Base-by-base conservation (phyloP, 2,329 filamentous ascomycete genomes). In the Diaporthe helianthi region DNA sequence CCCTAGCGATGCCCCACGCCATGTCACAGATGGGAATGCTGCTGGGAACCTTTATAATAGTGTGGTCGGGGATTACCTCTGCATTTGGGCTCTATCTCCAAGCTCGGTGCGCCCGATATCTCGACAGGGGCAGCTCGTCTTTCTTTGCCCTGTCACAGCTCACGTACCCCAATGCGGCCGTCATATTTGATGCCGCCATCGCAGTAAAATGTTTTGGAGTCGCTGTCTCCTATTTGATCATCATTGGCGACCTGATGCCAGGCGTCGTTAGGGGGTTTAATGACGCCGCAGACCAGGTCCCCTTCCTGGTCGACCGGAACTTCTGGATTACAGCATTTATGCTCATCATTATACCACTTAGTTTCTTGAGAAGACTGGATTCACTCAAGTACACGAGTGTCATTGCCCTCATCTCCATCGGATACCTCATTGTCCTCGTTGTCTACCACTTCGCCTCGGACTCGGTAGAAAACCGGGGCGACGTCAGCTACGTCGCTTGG, bases 251-350 rank as follows among this genome's bases (percentile, higher is more conserved):
- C 79, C 83, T 99, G 72, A 99, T 99, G 96, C 96, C 96, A 0
- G 95, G 94, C 47, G 96, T 99, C 12, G 90, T 96, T 29, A 83
- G 89, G 71, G 96, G 94, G 5, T 95, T 99, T 79, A 88, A 89
- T 71, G 85, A 87, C 58, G 82, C 84, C 61, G 87, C 87, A 24
- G 87, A 85, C 22, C 85, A 87, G 2, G 82, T 91, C 53, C 86
- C 89, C 1, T 98, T 95, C 76, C 82, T 98, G 72, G 86, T 95
- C 52, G 94, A 98, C 77, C 89, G 96, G 63, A 92, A 96, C 78
- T 99, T 99, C 79, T 99, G 96, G 96, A 92, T 99, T 71, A 98
- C 96, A 1, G 94, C 90, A 1, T 99, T 99, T 78, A 97, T 99
- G 94, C 87, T 98, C 72, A 87, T 97, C 72, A 93, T 99, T 73